Base-by-base conservation (phyloP, 2,329 filamentous ascomycete genomes). In the Ophiocordyceps polyrhachis-furcata region DNA sequence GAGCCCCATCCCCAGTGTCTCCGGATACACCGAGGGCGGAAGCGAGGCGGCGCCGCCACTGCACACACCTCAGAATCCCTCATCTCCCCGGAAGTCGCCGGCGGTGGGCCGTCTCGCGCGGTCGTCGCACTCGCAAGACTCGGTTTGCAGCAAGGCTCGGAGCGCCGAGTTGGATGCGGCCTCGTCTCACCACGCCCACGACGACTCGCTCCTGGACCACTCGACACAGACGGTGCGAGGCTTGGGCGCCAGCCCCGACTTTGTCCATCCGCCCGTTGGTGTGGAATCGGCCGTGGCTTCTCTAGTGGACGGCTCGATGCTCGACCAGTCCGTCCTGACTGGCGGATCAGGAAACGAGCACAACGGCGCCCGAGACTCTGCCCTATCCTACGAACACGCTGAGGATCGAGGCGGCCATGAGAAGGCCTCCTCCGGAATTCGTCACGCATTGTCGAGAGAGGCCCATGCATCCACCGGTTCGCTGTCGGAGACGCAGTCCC, bases 201-300 rank as follows among this genome's bases (percentile, higher is more conserved):
- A 73, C 5, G 65, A 67, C 50, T 74, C 70, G 47, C 71, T 79
- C 51, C 56, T 79, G 21, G 76, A 77, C 44, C 73, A 69, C 42
- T 64, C 76, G 41, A 68, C 74, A 29, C 82, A 84, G 52, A 75
- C 83, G 46, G 76, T 94, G 23, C 76, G 74, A 28, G 76, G 74
- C 19, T 64, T 86, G 42, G 81, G 74, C 40, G 78, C 79, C 12
- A 93, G 84, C 52, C 81, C 86, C 2, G 72, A 84, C 51, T 81
- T 86, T 55, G 72, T 93, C 3, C 78, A 87, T 52, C 79, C 76
- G 1, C 76, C 75, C 2, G 57, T 78, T 31, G 85, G 74, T 2
- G 79, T 93, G 0, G 88, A 95, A 60, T 95, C 88, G 14, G 83
- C 83, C 11, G 88, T 96, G 12, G 89, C 89, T 8, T 95, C 88